Evolutionary conservation across 768 basidiomycete species (phyloP), one percentile per base, ranked within the genome.

Genomic region (Piloderma croceum): DNA sequence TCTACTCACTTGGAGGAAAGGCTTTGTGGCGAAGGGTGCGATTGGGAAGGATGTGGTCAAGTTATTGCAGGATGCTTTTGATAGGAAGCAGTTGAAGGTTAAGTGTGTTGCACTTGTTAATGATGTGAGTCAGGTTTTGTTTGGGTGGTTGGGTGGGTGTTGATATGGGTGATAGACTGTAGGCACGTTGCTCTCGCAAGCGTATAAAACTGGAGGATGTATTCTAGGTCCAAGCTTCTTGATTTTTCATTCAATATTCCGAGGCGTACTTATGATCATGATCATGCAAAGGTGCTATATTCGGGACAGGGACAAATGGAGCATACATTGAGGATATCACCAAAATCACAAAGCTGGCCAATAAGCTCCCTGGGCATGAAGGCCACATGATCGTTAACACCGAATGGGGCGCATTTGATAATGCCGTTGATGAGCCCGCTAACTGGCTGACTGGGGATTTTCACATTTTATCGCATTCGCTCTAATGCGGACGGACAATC

Each of bases 361-460:
- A 86, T 41, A 71, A 64, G 31, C 67, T 76, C 5, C 74, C 69
- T 9, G 64, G 70, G 7, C 68, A 76, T 23, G 83, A 79, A 4
- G 86, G 81, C 15, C 64, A 74, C 49, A 99, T 99, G 96, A 76
- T 97, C 41, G 79, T 98, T 42, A 99, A 99, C 65, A 89, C 89
- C 6, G 96, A 98, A 66, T 98, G 94, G 96, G 96, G 96, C 46
- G 96, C 80, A 19, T 96, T 98, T 65, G 89, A 99, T 62, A 98
- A 97, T 62, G 74, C 81, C 36, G 91, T 90, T 58, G 51, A 79
- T 63, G n/a, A n/a, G n/a, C n/a, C n/a, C n/a, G n/a, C n/a, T n/a
- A n/a, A n/a, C n/a, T n/a, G n/a, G n/a, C n/a, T n/a, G n/a, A n/a
- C n/a, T n/a, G n/a, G n/a, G n/a, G n/a, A n/a, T n/a, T n/a, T n/a